A percentile compares a stretch with the other conserved stretches of the same genome.
These are phyloP conservation scores for Nidularia sp. DNA, from an alignment of 768 basidiomycete genomes.

Conservation along the genomic window DNA sequence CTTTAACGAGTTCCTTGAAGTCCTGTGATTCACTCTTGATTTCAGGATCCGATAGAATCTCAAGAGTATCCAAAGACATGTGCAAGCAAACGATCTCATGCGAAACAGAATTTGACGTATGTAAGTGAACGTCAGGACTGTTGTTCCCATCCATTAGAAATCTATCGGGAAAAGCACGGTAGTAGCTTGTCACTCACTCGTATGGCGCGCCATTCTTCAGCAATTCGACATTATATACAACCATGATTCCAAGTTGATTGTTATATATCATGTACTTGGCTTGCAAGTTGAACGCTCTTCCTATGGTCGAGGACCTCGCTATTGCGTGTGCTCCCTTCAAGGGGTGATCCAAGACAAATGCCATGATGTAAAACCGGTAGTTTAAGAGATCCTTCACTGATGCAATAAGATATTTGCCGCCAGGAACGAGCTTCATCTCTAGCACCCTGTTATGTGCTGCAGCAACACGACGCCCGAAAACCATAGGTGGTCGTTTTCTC, in stretches of 20 bases:
- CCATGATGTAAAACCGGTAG: slow-evolving; percentile 43
- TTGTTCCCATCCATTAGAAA: background rate
- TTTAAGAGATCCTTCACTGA: slow-evolving; percentile 44
- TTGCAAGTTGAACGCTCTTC: slow-evolving; percentile 53
- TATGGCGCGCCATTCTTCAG: background rate
- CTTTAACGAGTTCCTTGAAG: background rate
- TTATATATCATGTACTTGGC: slow-evolving; percentile 55
- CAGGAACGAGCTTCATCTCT: slow-evolving; percentile 58
- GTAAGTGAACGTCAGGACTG: background rate
- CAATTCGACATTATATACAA: slow-evolving; percentile 12
- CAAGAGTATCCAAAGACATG: background rate
- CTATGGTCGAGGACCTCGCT: slow-evolving; percentile 42
- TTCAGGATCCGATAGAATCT: background rate
- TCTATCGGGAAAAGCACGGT: background rate
- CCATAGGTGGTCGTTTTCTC: slow-evolving; percentile 30
- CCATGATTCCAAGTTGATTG: slow-evolving; percentile 45
- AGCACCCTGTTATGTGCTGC: slow-evolving; percentile 32
- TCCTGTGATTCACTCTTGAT: background rate
- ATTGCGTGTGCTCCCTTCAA: slow-evolving; percentile 38
- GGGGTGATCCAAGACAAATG: slow-evolving; percentile 57
- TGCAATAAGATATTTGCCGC: slow-evolving; percentile 64
- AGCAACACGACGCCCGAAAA: slow-evolving; percentile 19
- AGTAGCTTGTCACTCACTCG: background rate
- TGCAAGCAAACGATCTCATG: background rate
- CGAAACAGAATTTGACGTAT: background rate